Evolutionary conservation across 1,139 yeast species (phyloP).

Genomic region (Kazachstania sp.): DNA sequence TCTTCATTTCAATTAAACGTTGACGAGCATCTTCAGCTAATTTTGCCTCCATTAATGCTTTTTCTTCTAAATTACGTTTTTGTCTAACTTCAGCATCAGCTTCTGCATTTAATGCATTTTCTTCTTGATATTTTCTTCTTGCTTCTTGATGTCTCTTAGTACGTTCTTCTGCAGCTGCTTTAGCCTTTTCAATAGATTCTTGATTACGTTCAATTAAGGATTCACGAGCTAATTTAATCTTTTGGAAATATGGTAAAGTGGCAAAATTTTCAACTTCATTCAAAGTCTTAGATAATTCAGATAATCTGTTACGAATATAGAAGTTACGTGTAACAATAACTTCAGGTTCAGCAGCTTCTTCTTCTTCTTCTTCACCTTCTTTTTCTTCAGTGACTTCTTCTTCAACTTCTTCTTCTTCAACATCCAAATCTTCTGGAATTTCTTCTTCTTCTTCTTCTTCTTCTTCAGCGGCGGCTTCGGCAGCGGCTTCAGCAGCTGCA

Average conservation of each 20-base stretch:
- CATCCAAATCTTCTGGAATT: conserved; percentile 53
- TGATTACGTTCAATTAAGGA: conserved; percentile 28
- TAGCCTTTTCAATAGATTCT: conserved; percentile 26
- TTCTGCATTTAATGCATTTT: conserved; percentile 25
- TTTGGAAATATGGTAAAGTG: conserved; percentile 26
- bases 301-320: conserved; percentile 38
- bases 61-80: conserved; percentile 62
- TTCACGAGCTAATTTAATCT: conserved; percentile 31
- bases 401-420: conserved; percentile 43
- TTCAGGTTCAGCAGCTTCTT: conserved; percentile 40
- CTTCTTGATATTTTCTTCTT: conserved; percentile 56
- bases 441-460: conserved; percentile 61
- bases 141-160: conserved; percentile 62
- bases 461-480: conserved; percentile 37
- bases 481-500: conserved; percentile 42
- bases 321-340: conserved; percentile 62
- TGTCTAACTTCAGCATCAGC: conserved; percentile 56
- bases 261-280: conserved; percentile 24
- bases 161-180: conserved; percentile 32
- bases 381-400: conserved; percentile 37
- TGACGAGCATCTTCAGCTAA: conserved; percentile 71
- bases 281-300: conserved; percentile 23
- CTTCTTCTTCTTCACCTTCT: conserved; percentile 29
- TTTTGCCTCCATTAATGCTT: conserved; percentile 80
- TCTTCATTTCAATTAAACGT: conserved; percentile 70